Evolutionary conservation across 306 rosid genomes (phyloP), one percentile per base, ranked within the genome.

Genomic region (Pachyrhizus erosus): DNA sequence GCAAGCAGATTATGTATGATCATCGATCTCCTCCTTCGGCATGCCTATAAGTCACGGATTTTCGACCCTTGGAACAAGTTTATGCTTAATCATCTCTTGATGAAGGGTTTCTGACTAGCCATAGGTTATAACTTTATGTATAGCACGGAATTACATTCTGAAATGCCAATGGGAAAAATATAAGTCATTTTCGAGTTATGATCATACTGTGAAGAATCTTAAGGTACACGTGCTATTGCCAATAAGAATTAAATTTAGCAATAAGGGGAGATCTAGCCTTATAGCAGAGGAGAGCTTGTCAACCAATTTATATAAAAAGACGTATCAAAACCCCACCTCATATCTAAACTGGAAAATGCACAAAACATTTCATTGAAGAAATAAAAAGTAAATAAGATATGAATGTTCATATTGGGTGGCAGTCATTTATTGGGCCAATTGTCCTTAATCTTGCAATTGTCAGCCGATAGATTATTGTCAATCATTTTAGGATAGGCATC

Each of bases 181-280:
- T 17, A 71, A 67, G 67, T 40, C 71, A 29, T 70, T 57, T 57
- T 57, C 54, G 48, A 73, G 57, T 65, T 70, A 69, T 75, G 66
- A 77, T 74, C 83, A 70, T 52, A 74, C 85, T 13, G 46, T 66
- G 68, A 80, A 72, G 86, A 82, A 87, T 88, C 74, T 61, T 61
- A 54, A 74, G 73, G 52, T 52, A 69, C 85, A 73, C 78, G 75
- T 71, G 76, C 80, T 34, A 69, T 43, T 52, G 76, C n/a, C 72
- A 52, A 62, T 73, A 31, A 51, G 37, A 73, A 65, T 42, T 21
- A 66, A 52, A 40, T 73, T 72, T 27, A 71, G 75, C 79, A 77
- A 55, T 69, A 45, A 51, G n/a, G 20, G 24, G 23, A 27, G 39
- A 15, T 7, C 24, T 65, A 61, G 58, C 46, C 57, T 73, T 46